Evolutionary conservation across 2,329 filamentous ascomycete genomes (phyloP).

Genomic region (Clonostachys solani): DNA sequence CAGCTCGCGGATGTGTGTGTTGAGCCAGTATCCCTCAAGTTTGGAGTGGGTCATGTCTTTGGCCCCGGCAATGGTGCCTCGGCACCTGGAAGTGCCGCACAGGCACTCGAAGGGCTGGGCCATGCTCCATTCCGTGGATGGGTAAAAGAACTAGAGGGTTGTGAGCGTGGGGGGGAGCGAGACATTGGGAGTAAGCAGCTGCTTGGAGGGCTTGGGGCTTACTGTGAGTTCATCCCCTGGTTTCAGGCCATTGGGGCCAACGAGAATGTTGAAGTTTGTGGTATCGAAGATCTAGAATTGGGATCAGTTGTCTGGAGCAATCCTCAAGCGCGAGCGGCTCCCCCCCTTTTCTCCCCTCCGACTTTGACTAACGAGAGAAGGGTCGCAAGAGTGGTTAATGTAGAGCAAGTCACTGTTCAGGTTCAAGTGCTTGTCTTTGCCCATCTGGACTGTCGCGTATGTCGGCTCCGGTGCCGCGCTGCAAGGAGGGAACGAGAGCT

Average conservation of each 20-base stretch:
- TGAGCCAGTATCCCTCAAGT: conserved; percentile 57
- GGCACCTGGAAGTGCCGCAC: conserved; percentile 54
- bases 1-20: conserved; percentile 54
- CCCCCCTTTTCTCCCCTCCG: background rate
- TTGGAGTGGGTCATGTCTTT: conserved; percentile 50
- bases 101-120: conserved; percentile 66
- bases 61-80: conserved; percentile 59
- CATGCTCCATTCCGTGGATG: conserved; percentile 72
- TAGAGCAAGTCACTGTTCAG: conserved; percentile 64
- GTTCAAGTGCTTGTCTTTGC: conserved; percentile 49
- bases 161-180: background rate
- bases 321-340: background rate
- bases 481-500: conserved; percentile 61
- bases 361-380: conserved; percentile 50
- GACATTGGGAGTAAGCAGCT: background rate
- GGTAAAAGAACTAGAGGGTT: conserved; percentile 61
- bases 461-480: conserved; percentile 49
- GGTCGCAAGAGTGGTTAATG: conserved; percentile 66
- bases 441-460: conserved; percentile 62
- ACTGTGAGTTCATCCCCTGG: conserved; percentile 56
- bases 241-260: conserved; percentile 49
- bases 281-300: conserved; percentile 54
- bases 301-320: background rate
- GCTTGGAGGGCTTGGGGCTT: conserved; percentile 7
- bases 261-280: conserved; percentile 50